phyloP scores from a whole-genome alignment of 2,329 filamentous ascomycete species.

The Aspergillus sp. region DNA sequence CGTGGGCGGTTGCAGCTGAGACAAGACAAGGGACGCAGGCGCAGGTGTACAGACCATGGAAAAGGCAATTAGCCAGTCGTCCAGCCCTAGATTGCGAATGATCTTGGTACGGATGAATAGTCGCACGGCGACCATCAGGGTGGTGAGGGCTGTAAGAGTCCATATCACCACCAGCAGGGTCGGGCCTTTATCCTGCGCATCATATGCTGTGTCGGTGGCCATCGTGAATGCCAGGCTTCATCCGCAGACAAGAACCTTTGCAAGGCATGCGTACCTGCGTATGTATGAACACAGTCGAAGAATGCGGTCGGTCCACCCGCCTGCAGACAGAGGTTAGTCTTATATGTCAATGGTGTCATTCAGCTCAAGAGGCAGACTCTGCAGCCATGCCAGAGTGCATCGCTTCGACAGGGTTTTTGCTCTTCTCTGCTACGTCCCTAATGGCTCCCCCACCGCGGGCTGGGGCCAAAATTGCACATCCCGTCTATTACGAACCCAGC shows the following conservation, averaged over 20 bases:
- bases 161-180: constrained; percentile 28
- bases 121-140: constrained; percentile 28
- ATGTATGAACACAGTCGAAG: too few relatives aligned
- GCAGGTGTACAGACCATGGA: constrained; percentile 22
- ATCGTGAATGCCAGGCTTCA: neutral
- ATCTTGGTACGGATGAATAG: constrained; percentile 30
- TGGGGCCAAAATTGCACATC: too few relatives aligned
- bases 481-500: too few relatives aligned
- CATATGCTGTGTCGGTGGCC: neutral
- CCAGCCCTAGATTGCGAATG: constrained; percentile 28
- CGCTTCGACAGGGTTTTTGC: too few relatives aligned
- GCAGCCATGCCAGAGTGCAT: too few relatives aligned
- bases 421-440: too few relatives aligned
- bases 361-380: too few relatives aligned
- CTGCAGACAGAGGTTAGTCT: too few relatives aligned
- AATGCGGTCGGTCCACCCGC: too few relatives aligned
- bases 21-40: neutral
- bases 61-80: constrained; percentile 35
- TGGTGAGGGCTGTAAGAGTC: constrained; percentile 27
- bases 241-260: neutral
- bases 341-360: too few relatives aligned
- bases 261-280: too few relatives aligned
- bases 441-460: too few relatives aligned
- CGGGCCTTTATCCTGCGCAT: constrained; percentile 26
- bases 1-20: neutral